Conservation (phyloP, 1,284 basidiomycete genomes). For the Ganoderma meredithae region DNA sequence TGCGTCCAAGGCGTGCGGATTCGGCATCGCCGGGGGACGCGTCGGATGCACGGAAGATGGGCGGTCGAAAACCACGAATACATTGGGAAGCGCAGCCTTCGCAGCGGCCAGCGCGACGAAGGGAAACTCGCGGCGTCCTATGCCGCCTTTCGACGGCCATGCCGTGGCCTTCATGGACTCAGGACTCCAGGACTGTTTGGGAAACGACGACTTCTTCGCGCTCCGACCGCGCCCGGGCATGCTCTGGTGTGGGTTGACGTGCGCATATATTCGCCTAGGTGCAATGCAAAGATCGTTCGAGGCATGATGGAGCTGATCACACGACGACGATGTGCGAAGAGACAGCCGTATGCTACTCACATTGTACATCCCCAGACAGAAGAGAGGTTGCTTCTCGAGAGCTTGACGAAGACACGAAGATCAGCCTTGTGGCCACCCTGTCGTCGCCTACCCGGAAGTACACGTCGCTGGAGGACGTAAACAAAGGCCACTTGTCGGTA, state of each 20-base stretch:
- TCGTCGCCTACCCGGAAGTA: slow-evolving; percentile 3
- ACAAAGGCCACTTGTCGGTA: background rate
- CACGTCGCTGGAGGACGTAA: slow-evolving; percentile 9
- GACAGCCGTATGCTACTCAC: slow-evolving; percentile 5
- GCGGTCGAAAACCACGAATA: background rate
- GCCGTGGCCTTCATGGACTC: slow-evolving; percentile 12
- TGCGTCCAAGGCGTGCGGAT: background rate
- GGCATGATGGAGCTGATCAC: slow-evolving; percentile 16
- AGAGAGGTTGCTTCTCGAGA: slow-evolving; percentile 10
- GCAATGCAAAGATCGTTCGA: background rate
- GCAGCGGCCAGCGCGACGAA: slow-evolving; percentile 1
- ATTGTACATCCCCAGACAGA: background rate
- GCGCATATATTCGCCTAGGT: slow-evolving; percentile 17
- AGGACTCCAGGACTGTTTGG: slow-evolving; percentile 13
- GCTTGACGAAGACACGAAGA: slow-evolving; percentile 8
- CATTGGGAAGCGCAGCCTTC: background rate
- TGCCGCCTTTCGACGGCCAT: slow-evolving; percentile 6
- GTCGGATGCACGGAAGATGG: background rate
- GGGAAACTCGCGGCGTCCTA: slow-evolving; percentile 18
- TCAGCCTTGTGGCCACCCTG: slow-evolving; percentile 2
- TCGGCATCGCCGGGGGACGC: background rate
- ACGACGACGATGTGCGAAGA: slow-evolving; percentile 15
- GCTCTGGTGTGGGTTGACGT: slow-evolving; percentile 10
- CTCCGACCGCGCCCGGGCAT: slow-evolving; percentile 17
- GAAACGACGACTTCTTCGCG: slow-evolving; percentile 5